Percentiles rank a stretch among this genome's conserved stretches.
Conservation (phyloP, 1,139 yeast genomes). For the Sugiyamaella pinicola region DNA sequence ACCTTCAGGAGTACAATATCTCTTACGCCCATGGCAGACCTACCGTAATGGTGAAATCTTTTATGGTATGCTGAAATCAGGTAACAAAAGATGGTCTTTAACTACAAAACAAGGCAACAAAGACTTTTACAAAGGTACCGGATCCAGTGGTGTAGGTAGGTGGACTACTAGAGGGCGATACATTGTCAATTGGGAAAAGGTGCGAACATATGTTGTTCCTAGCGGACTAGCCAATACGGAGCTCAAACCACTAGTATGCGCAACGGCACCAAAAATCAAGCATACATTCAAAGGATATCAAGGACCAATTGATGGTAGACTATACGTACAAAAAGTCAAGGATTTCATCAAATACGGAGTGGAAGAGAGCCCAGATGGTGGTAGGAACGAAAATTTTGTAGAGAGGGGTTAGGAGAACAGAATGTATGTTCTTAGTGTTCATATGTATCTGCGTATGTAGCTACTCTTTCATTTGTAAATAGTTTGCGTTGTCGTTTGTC, state of each 20-base stretch:
- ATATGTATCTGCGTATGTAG: too few species aligned
- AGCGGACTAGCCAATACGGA: slow-evolving; percentile 43
- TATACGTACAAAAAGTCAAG: slow-evolving; percentile 70
- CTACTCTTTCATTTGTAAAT: slow-evolving; percentile 2
- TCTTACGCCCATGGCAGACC: slow-evolving; percentile 84
- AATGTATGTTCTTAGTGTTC: not conserved
- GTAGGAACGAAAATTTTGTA: slow-evolving; percentile 23
- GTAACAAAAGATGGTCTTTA: slow-evolving; percentile 81
- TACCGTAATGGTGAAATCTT: slow-evolving; percentile 80
- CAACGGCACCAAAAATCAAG: slow-evolving; percentile 67
- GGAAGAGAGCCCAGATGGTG: slow-evolving; percentile 39
- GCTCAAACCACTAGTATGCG: slow-evolving; percentile 74
- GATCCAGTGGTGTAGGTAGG: slow-evolving; percentile 90
- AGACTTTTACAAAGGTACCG: slow-evolving; percentile 91
- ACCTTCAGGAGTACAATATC: slow-evolving; percentile 42
- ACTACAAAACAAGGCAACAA: slow-evolving; percentile 95
- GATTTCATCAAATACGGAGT: slow-evolving; percentile 77
- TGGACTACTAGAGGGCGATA: slow-evolving; percentile 75
- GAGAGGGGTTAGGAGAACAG: slow-evolving; percentile 40
- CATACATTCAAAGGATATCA: slow-evolving; percentile 70
- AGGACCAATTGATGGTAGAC: slow-evolving; percentile 73
- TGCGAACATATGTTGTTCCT: slow-evolving; percentile 90
- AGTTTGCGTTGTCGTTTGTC: too few species aligned
- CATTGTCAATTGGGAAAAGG: slow-evolving; percentile 78
- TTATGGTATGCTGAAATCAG: slow-evolving; percentile 75